phyloP scores from a whole-genome alignment of 768 basidiomycete genomes.

The Pulveroboletus frians region DNA sequence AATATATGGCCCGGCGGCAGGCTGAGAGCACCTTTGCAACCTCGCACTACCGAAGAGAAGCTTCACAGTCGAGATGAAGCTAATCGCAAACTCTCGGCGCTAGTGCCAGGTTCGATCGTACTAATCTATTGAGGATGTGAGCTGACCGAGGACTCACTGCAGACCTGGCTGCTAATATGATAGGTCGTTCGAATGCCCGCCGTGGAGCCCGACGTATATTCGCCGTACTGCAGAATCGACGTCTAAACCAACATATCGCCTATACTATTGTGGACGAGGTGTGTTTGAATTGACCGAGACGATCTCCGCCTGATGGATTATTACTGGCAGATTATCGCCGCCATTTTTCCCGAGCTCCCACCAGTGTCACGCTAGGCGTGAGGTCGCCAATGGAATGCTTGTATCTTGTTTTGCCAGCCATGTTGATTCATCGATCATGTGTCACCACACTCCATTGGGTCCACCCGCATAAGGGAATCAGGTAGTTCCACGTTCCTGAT shows the following conservation, averaged over 20 bases:
- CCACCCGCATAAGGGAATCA: conserved; percentile 15
- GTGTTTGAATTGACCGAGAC: conserved; percentile 13
- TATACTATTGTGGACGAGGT: conserved; percentile 92
- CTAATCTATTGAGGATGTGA: background rate
- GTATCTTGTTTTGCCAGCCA: background rate
- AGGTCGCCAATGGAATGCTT: background rate
- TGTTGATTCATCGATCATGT: background rate
- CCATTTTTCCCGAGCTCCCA: conserved; percentile 53
- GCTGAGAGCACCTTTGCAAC: conserved; percentile 50
- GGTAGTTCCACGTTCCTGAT: background rate
- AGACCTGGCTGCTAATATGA: conserved; percentile 97
- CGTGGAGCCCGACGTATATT: conserved; percentile 91
- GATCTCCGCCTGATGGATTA: conserved; percentile 3
- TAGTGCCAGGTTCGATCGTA: conserved; percentile 72
- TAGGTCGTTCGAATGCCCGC: conserved; percentile 92
- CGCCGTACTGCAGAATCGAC: conserved; percentile 86
- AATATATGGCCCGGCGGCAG: conserved; percentile 84
- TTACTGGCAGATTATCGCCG: conserved; percentile 44
- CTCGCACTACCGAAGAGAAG: conserved; percentile 82
- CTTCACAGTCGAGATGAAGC: conserved; percentile 78
- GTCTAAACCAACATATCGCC: conserved; percentile 90
- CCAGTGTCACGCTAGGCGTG: conserved; percentile 7
- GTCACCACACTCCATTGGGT: conserved; percentile 7
- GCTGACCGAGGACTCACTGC: conserved; percentile 2
- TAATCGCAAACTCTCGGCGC: conserved; percentile 80